These are phyloP conservation scores for Paramecium bursaria DNA, from an alignment of 73 alveolate genomes.

Conservation along the genomic window DNA sequence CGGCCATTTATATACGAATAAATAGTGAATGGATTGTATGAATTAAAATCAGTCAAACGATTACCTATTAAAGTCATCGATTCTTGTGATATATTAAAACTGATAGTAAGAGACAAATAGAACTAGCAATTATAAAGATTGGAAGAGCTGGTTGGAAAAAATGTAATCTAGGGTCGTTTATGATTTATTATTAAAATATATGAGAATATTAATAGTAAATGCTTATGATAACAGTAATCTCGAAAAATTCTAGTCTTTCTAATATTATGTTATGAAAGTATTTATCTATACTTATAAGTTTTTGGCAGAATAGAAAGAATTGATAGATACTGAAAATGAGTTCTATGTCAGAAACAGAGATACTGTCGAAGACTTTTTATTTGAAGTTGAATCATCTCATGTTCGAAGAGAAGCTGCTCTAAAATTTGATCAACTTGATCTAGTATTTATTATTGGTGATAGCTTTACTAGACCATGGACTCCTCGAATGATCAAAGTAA, in stretches of 20 bases:
- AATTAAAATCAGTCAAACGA: slow-evolving; percentile 19
- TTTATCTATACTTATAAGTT: slow-evolving; percentile 17
- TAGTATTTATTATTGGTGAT: slow-evolving; percentile 67
- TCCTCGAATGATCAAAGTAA: slow-evolving; percentile 18
- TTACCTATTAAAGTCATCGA: slow-evolving; percentile 48
- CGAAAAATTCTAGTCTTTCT: slow-evolving; percentile 53
- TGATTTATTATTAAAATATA: neutral
- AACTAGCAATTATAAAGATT: too few species aligned
- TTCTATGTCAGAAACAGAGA: slow-evolving; percentile 65
- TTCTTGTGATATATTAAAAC: neutral
- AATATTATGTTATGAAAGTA: slow-evolving; percentile 63
- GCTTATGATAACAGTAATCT: slow-evolving; percentile 58
- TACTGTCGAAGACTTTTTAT: slow-evolving; percentile 63
- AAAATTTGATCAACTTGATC: slow-evolving; percentile 65
- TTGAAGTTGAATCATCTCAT: slow-evolving; percentile 66
- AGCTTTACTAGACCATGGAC: slow-evolving; percentile 55
- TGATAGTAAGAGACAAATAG: too few species aligned
- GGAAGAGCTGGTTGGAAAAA: too few species aligned
- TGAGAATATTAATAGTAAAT: slow-evolving; percentile 67
- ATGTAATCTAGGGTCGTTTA: too few species aligned
- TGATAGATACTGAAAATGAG: slow-evolving; percentile 70
- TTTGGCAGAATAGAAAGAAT: slow-evolving; percentile 61
- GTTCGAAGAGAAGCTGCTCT: slow-evolving; percentile 67
- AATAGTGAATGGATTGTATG: slow-evolving; percentile 28
- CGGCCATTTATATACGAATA: neutral